Evolutionary conservation across 2,329 filamentous ascomycete genomes (phyloP), one percentile per base, ranked within the genome.

Genomic region (Torrubiellomyces zombiae): DNA sequence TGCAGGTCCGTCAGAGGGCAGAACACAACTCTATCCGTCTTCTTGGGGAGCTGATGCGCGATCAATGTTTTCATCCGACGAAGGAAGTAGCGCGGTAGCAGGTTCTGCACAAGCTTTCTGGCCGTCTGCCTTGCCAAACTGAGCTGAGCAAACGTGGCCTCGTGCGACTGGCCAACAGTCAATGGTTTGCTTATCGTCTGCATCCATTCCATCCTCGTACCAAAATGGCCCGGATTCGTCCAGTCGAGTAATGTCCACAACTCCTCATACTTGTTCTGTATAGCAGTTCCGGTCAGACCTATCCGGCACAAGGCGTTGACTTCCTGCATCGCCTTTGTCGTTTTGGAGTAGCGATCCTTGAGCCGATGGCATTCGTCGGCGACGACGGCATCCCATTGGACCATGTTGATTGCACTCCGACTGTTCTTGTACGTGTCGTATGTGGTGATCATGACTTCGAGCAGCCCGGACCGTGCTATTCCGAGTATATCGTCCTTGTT

Each of bases 251-350:
- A 59, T 0, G 83, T 91, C 86, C 86, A 98, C 1, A 98, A 63
- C 47, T 98, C 89, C 44, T 94, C 82, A 45, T 98, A 98, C 36
- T 81, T 89, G 49, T 98, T 98, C 45, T 98, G 89, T 21, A 98
- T 94, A 0, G 86, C 86, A 0, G 89, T 98, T 2, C 89, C 89
- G 0, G 85, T 95, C 7, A 98, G 60, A 0, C 89, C 89, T 32
- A 98, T 85, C 17, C 89, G 70, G 43, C 89, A 95, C 3, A 95
- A 64, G 0, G 85, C 73, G 38, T 98, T 98, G 37, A 95, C 60
- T 32, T 85, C 70, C 38, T 82, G 79, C 76, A 98, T 86, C 1
- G 83, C 75, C 40, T 78, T 70, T 0, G 86, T 89, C 6, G 76
- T 78, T 32, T 76, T 77, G 0, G 85, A 75, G 21, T 56, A 63